Conservation (phyloP, 345 rosid species). For the Lumnitzera racemosa region DNA sequence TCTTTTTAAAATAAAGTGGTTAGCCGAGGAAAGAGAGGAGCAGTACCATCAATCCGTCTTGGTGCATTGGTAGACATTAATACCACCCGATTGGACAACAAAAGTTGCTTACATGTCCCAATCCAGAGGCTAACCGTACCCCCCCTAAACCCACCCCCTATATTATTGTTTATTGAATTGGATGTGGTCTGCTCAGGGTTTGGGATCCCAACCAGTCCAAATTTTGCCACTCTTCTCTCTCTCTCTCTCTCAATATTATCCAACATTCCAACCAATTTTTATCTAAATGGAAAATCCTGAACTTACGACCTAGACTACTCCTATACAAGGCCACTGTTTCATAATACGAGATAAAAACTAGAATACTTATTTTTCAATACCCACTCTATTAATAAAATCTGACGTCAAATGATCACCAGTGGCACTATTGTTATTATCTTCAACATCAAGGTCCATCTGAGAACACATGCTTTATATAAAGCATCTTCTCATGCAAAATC, state of each 20-base stretch:
- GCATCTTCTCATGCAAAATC: not conserved
- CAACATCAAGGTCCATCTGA: not conserved
- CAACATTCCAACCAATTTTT: conserved; percentile 12
- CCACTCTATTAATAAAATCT: not conserved
- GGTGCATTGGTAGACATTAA: conserved; percentile 7
- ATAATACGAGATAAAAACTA: too few relatives aligned
- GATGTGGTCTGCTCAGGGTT: conserved; percentile 19
- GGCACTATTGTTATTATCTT: not conserved
- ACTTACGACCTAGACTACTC: too few relatives aligned
- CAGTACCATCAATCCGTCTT: not conserved
- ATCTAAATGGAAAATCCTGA: not conserved
- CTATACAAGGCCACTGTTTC: too few relatives aligned
- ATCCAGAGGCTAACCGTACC: conserved; percentile 30
- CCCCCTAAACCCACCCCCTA: conserved; percentile 4
- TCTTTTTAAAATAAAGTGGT: not conserved
- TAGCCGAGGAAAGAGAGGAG: not conserved
- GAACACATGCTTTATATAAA: not conserved
- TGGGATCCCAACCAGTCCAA: conserved; percentile 30
- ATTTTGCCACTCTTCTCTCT: conserved; percentile 10
- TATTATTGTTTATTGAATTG: conserved; percentile 25
- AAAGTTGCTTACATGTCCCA: conserved; percentile 25
- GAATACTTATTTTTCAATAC: too few relatives aligned
- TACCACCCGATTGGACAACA: conserved; percentile 45
- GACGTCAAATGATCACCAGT: not conserved
- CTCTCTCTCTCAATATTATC: conserved; percentile 19